phyloP scores from a whole-genome alignment of 192 early-diverging fungal species.

The Coemansia sp. region DNA sequence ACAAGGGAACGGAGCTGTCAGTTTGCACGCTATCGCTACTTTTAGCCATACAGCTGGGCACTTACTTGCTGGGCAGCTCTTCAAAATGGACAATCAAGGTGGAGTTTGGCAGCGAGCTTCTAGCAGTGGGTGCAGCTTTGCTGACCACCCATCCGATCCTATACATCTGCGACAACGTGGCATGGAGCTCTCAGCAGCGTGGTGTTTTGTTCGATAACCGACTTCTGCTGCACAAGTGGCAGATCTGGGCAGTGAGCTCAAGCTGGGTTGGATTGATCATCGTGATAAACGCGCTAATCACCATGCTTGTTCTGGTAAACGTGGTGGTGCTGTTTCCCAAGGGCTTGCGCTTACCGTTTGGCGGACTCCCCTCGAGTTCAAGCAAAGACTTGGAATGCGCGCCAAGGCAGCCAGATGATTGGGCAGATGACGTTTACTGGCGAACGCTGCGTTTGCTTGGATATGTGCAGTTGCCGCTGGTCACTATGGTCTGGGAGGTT shows the following conservation, averaged over 20 bases:
- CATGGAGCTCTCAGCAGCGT: constrained; percentile 5
- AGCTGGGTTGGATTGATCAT: constrained; percentile 2
- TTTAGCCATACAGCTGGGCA: too few species aligned
- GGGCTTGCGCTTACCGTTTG: too few species aligned
- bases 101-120: background rate
- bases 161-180: constrained; percentile 9
- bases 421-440: background rate
- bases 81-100: too few species aligned
- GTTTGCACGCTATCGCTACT: too few species aligned
- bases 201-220: constrained; percentile 3
- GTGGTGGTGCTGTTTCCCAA: too few species aligned
- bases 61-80: too few species aligned
- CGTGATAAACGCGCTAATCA: background rate
- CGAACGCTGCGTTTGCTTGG: constrained; percentile 10
- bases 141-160: constrained; percentile 22
- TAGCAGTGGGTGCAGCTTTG: background rate
- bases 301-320: background rate
- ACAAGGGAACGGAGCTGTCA: too few species aligned
- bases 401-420: too few species aligned
- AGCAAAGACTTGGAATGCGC: too few species aligned
- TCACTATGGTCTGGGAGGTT: constrained; percentile 18
- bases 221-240: background rate
- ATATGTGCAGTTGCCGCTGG: constrained; percentile 14
- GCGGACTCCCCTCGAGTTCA: too few species aligned
- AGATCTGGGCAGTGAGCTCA: constrained; percentile 10